Conservation (phyloP, 345 rosid genomes). For the Boechera retrofracta region DNA sequence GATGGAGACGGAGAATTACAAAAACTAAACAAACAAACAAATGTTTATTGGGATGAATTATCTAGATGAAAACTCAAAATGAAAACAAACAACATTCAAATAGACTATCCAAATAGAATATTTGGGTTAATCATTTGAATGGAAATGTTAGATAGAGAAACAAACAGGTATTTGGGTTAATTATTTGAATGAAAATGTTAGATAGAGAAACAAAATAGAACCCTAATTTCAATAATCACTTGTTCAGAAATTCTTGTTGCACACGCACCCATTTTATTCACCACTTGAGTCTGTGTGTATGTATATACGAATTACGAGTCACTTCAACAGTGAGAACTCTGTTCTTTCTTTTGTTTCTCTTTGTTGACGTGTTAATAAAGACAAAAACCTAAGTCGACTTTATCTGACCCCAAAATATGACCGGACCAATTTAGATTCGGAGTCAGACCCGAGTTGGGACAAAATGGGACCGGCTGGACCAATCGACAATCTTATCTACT, state of each 20-base stretch:
- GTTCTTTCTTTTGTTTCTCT: neutral
- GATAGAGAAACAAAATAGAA: too few species aligned
- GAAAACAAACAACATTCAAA: too few species aligned
- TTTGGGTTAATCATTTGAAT: too few species aligned
- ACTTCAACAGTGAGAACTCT: neutral
- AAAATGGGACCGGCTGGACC: conserved; percentile 36
- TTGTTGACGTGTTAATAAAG: conserved; percentile 10
- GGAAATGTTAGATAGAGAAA: too few species aligned
- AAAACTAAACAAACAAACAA: too few species aligned
- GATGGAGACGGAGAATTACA: too few species aligned
- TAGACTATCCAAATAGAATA: too few species aligned
- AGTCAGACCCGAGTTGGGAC: conserved; percentile 8
- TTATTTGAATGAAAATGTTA: too few species aligned
- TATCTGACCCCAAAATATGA: conserved; percentile 15
- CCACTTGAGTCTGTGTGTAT: neutral
- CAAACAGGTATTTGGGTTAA: too few species aligned
- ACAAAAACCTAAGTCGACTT: neutral
- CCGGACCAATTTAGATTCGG: conserved; percentile 17
- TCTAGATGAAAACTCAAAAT: too few species aligned
- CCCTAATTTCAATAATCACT: conserved; percentile 29
- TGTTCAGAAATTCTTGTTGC: neutral
- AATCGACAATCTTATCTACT: conserved; percentile 14
- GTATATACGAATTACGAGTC: neutral
- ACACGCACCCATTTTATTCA: conserved; percentile 1
- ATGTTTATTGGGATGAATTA: too few species aligned